Base-by-base conservation (phyloP, 1,284 basidiomycete genomes). In the Cryptococcus sp. region DNA sequence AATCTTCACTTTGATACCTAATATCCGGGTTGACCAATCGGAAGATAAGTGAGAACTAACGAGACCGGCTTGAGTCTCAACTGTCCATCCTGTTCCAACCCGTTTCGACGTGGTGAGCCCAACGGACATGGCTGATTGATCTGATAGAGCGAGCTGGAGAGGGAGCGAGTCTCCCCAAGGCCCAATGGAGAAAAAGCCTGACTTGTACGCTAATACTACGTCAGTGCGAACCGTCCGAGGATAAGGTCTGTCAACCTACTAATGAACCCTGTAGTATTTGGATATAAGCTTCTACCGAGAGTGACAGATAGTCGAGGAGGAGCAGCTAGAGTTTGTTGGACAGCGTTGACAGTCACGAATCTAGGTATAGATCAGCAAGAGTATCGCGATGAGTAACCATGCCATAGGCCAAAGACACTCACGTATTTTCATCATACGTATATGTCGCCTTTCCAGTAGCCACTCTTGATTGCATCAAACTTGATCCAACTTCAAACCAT, bases 391-490 rank as follows among this genome's bases (percentile, higher is more conserved):
- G 11, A 46, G n/a, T 3, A 11, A n/a, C 38, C 38, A 10, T 41
- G 10, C 38, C 38, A 41, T n/a, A 10, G 13, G 33, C 13, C 33
- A 32, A 15, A 5, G 31, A 36, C 37, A 63, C 72, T 59, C 60
- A 78, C 64, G 76, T 76, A 52, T 78, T 71, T 54, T 78, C 70
- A 53, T 79, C 79, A 37, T 78, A 56, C 2, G 77, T 73, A 52
- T 75, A 82, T 10, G 79, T 79, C 2, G 69, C 72, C 56, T 81
- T 81, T 33, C 70, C 61, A 4, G 74, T 78, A 32, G 74, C 52
- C 3, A 79, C 65, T 35, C 78, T 69, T 4, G 81, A 81, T 4
- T 72, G 63, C 31, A 83, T 59, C 13, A 79, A 61, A 1, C 78
- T 78, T 31, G 51, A 43, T 47, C 72, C 52, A 4, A 66, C 70